Conservation (phyloP, 1,139 yeast genomes). For the Blastobotrys ciferrii region DNA sequence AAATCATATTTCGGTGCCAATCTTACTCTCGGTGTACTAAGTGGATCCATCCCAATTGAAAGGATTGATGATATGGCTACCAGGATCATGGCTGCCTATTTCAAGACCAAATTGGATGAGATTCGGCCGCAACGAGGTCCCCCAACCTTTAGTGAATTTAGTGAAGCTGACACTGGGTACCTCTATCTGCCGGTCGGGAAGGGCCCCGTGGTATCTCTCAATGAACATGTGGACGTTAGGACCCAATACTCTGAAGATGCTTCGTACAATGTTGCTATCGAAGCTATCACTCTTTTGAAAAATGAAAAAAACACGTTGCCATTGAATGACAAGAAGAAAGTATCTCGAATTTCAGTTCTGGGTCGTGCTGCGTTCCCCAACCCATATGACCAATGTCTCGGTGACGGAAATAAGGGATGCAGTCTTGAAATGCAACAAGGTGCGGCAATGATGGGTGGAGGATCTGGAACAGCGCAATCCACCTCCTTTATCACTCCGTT, state of each 20-base stretch:
- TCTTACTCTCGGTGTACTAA: conserved; percentile 54
- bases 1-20: conserved; percentile 60
- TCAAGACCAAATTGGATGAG: conserved; percentile 33
- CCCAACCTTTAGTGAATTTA: conserved; percentile 62
- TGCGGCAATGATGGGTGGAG: conserved; percentile 41
- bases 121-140: conserved; percentile 32
- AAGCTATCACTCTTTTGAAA: conserved; percentile 55
- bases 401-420: conserved; percentile 1
- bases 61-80: conserved; percentile 63
- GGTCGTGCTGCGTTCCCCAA: conserved; percentile 12
- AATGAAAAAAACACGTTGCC: conserved; percentile 54
- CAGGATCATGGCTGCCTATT: conserved; percentile 58
- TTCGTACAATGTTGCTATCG: conserved; percentile 55
- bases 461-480: conserved; percentile 49
- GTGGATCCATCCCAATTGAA: conserved; percentile 54
- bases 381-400: conserved; percentile 9
- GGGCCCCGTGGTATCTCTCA: conserved; percentile 54
- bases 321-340: conserved; percentile 31
- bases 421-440: conserved; percentile 23
- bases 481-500: conserved; percentile 57
- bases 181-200: conserved; percentile 47
- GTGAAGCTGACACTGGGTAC: conserved; percentile 53
- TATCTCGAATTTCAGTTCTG: conserved; percentile 3
- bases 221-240: conserved; percentile 56
- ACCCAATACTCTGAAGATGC: conserved; percentile 48